A percentile compares a stretch with the other conserved stretches of the same genome.
phyloP scores from a whole-genome alignment of 495 filamentous ascomycete species.

The Clohesyomyces aquaticus region DNA sequence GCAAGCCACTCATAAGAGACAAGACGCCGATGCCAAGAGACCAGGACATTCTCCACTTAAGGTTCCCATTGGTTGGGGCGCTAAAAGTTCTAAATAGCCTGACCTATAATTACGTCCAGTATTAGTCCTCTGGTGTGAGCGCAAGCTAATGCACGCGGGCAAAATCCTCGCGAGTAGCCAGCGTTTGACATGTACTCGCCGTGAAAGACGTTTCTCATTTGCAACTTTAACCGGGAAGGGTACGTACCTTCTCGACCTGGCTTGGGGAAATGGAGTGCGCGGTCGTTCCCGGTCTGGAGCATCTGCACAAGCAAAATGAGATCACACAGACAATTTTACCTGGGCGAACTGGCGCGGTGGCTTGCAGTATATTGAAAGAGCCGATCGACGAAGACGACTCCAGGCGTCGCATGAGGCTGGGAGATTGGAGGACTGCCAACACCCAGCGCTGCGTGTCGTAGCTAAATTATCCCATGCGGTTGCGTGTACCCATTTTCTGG shows the following conservation, averaged over 20 bases:
- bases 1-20: background rate
- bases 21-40: background rate
- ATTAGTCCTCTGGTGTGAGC: background rate
- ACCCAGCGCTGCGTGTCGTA: background rate
- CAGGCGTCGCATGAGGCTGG: background rate
- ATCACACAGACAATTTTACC: background rate
- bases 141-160: background rate
- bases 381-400: background rate
- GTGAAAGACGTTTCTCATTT: background rate
- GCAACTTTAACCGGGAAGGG: background rate
- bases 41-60: background rate
- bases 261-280: background rate
- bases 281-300: background rate
- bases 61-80: background rate
- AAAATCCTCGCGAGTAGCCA: no score
- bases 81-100: background rate
- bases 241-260: background rate
- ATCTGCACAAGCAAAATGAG: background rate
- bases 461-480: background rate
- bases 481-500: background rate
- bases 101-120: background rate
- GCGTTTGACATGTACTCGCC: background rate
- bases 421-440: background rate
- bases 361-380: background rate
- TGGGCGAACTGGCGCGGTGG: background rate